Evolutionary conservation across 73 alveolate genomes (phyloP).

Genomic region (Paramecium primaurelia): DNA sequence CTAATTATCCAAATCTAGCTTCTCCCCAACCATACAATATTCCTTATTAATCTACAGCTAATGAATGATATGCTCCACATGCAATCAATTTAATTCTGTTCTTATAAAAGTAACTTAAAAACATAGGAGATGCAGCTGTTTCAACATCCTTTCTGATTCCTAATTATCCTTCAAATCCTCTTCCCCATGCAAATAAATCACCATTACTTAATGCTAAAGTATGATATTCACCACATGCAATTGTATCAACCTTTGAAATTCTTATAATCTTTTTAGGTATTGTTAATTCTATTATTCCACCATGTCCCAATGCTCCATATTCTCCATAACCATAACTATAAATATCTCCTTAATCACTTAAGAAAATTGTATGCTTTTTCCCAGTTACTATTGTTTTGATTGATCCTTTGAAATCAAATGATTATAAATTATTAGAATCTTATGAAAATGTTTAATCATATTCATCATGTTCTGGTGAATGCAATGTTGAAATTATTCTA

Average conservation of each 20-base stretch:
- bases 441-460: constrained; percentile 56
- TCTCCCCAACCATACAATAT: constrained; percentile 98
- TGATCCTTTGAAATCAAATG: constrained; percentile 54
- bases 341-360: constrained; percentile 91
- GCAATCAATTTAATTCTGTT: constrained; percentile 87
- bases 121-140: constrained; percentile 94
- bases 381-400: constrained; percentile 53
- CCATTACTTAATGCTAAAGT: constrained; percentile 94
- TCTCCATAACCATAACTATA: constrained; percentile 91
- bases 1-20: constrained; percentile 96
- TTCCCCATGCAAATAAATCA: constrained; percentile 98
- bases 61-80: constrained; percentile 94
- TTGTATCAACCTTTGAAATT: constrained; percentile 82
- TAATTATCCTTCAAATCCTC: constrained; percentile 99
- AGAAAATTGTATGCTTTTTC: constrained; percentile 55
- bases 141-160: constrained; percentile 93
- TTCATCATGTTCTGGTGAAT: constrained; percentile 54
- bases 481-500: constrained; percentile 46
- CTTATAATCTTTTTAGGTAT: constrained; percentile 83
- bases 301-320: constrained; percentile 96
- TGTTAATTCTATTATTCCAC: constrained; percentile 88
- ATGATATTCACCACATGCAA: constrained; percentile 98
- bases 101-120: constrained; percentile 88
- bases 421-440: constrained; percentile 29
- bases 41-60: constrained; percentile 92